phyloP scores from a whole-genome alignment of 2,329 filamentous ascomycete species.

The Anisogramma anomala region DNA sequence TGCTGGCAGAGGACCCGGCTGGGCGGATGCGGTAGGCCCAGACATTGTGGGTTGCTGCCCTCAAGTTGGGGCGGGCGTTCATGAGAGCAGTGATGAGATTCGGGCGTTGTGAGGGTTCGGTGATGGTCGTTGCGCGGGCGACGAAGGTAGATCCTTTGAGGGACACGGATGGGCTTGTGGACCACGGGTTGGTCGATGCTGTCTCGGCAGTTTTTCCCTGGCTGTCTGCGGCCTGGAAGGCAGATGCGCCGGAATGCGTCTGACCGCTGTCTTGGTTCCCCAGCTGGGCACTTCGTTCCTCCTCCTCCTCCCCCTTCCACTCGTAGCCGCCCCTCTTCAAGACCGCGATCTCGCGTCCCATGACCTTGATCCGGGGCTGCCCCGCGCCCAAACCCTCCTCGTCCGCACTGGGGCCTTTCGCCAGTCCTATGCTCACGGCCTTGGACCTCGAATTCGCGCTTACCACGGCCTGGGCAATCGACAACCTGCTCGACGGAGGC shows the following conservation, averaged over 20 bases:
- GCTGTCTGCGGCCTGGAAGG: conserved; percentile 14
- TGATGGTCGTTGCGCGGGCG: conserved; percentile 37
- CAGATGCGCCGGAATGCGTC: conserved; percentile 12
- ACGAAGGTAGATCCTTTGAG: conserved; percentile 46
- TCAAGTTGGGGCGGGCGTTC: conserved; percentile 35
- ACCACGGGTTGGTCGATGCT: conserved; percentile 31
- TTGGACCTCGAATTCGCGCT: conserved; percentile 70
- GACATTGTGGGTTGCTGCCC: conserved; percentile 46
- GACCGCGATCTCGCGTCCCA: conserved; percentile 63
- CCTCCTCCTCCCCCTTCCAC: conserved; percentile 34
- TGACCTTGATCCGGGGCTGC: conserved; percentile 59
- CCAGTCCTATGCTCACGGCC: conserved; percentile 62
- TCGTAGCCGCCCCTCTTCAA: conserved; percentile 69
- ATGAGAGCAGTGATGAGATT: conserved; percentile 37
- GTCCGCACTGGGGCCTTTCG: conserved; percentile 51
- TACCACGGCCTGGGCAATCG: conserved; percentile 72
- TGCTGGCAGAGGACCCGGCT: conserved; percentile 25
- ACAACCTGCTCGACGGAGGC: conserved; percentile 70
- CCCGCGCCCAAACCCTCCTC: conserved; percentile 64
- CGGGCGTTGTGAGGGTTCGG: conserved; percentile 29
- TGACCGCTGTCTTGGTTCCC: conserved; percentile 6
- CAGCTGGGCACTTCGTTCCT: conserved; percentile 10
- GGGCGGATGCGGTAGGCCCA: conserved; percentile 38
- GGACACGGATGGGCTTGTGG: conserved; percentile 37
- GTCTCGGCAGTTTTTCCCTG: conserved; percentile 12